Base-by-base conservation (phyloP, 495 filamentous ascomycete genomes). In the Penicillium nucicola region DNA sequence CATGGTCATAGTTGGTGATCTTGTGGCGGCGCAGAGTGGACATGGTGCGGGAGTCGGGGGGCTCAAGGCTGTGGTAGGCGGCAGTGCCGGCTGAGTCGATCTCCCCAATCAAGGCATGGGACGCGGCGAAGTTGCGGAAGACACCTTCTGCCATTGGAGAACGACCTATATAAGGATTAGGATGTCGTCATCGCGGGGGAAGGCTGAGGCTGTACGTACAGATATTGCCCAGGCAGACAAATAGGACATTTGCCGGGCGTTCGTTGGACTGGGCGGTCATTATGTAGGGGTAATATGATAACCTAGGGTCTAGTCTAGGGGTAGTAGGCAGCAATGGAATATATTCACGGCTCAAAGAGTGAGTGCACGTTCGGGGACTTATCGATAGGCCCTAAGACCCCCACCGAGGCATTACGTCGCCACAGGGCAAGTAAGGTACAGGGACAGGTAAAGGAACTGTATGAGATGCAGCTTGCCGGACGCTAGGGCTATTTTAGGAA, bases 191-290 rank as follows among this genome's bases (percentile, higher is more conserved):
- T 54, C 30, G 49, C 18, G 28, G 25, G 42, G 56, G 28, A 33
- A 19, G 14, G 38, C 39, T 41, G 20, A 34, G 48, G 34, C 47
- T 48, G 28, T 8, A 60, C 69, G 77, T 77, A 77, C 93, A 98
- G 62, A 97, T 97, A 69, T 98, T 98, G 57, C 93, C 93, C 12
- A 98, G 77, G 67, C 93, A 98, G 57, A 96, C 92, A 68, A 98
- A 98, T 37, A 98, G 81, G 23, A 98, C 86, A 8, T 84, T 93
- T 49, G 90, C 75, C 4, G 77, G 71, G 23, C 53, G 56, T 32
- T 30, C 41, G 13, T 58, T 44, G 11, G 61, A 52, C 17, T 58
- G 51, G 45, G 61, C 51, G 5, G 56, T 15, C 34, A 65, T 57
- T 49, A 60, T 60, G 28, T 50, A n/a, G 19, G 42, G 22, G 42